phyloP scores from a whole-genome alignment of 1,284 basidiomycete species.

The Leccinum solheimii region DNA sequence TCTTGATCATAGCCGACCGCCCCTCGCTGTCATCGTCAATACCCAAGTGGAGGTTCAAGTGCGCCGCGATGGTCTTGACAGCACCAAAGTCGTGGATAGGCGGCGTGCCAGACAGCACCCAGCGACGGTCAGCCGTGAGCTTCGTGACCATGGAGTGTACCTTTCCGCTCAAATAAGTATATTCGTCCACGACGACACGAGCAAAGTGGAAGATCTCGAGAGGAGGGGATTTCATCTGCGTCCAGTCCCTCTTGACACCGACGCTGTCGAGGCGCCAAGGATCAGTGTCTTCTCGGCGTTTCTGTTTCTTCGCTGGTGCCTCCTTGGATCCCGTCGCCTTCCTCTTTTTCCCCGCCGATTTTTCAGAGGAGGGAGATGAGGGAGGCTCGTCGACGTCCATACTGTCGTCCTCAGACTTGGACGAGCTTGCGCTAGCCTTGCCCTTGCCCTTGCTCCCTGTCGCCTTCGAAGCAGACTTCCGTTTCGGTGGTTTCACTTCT shows the following conservation, averaged over 20 bases:
- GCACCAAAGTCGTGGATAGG: slow-evolving; percentile 90
- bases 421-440: slow-evolving; percentile 28
- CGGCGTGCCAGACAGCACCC: slow-evolving; percentile 97
- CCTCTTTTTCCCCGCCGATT: slow-evolving; percentile 51
- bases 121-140: slow-evolving; percentile 77
- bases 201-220: slow-evolving; percentile 92
- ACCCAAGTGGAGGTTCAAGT: slow-evolving; percentile 85
- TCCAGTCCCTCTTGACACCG: slow-evolving; percentile 73
- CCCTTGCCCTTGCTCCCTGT: slow-evolving; percentile 20
- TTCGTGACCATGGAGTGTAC: slow-evolving; percentile 78
- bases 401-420: slow-evolving; percentile 35
- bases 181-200: slow-evolving; percentile 91
- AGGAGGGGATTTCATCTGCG: slow-evolving; percentile 76
- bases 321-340: slow-evolving; percentile 48
- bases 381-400: slow-evolving; percentile 60
- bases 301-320: slow-evolving; percentile 60
- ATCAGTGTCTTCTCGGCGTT: slow-evolving; percentile 65
- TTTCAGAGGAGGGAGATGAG: slow-evolving; percentile 37
- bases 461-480: slow-evolving; percentile 33
- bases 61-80: slow-evolving; percentile 87
- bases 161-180: slow-evolving; percentile 88
- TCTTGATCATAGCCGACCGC: slow-evolving; percentile 71
- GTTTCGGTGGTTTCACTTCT: slow-evolving; percentile 30
- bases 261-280: slow-evolving; percentile 77
- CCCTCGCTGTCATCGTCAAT: slow-evolving; percentile 89